Conservation (phyloP, 106 monocot species). For the Posidonia australis region DNA sequence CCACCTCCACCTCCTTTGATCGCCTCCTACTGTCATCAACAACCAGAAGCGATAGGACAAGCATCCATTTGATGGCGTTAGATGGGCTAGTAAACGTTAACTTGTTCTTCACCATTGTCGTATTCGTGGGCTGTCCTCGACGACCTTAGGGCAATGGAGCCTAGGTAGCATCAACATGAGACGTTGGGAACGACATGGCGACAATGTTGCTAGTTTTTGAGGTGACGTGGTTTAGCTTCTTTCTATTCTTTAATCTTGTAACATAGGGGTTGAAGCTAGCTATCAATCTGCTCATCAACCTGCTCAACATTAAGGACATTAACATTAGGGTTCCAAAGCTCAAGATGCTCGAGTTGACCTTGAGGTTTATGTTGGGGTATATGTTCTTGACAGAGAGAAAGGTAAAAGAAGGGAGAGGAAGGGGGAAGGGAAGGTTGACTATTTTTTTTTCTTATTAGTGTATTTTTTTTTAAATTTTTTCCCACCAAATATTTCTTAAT, state of each 20-base stretch:
- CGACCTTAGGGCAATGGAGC: conserved; percentile 17
- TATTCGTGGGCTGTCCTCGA: conserved; percentile 25
- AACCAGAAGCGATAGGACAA: background rate
- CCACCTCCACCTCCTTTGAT: no score
- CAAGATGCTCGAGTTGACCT: conserved; percentile 22
- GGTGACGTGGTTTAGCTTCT: conserved; percentile 25
- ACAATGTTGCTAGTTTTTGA: conserved; percentile 14
- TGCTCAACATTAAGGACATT: conserved; percentile 31
- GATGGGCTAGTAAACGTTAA: conserved; percentile 28
- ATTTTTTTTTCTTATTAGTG: no score
- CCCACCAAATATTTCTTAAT: no score
- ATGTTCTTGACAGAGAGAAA: no score
- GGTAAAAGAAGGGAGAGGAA: no score
- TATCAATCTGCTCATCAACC: no score
- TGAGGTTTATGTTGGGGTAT: conserved; percentile 17
- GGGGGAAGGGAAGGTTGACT: no score
- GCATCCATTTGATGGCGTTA: conserved; percentile 25
- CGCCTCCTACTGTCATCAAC: background rate
- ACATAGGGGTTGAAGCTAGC: conserved; percentile 27
- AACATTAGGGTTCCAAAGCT: conserved; percentile 19
- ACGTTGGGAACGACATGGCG: conserved; percentile 17
- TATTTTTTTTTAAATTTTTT: no score
- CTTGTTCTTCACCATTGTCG: conserved; percentile 27
- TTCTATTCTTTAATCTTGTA: conserved; percentile 30
- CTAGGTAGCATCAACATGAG: conserved; percentile 17